Evolutionary conservation across 2,329 filamentous ascomycete species (phyloP), one percentile per base, ranked within the genome.

Genomic region (Apiospora koreana): DNA sequence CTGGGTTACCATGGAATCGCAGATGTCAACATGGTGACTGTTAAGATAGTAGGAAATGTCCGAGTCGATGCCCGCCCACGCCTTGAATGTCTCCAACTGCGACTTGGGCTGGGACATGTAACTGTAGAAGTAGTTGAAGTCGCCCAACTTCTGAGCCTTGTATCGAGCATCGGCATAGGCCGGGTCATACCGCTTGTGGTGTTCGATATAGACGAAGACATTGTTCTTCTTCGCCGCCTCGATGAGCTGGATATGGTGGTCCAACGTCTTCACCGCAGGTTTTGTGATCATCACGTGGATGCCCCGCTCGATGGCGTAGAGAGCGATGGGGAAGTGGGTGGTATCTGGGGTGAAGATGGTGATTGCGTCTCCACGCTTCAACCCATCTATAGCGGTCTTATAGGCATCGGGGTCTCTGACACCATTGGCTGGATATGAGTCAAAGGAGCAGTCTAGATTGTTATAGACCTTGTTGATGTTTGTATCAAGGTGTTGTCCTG

Each of bases 111-210:
- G 94, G 67, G 91, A 94, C 94, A 97, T 97, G 88, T 98, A 98
- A 76, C 89, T 92, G 87, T 97, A 98, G 81, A 97, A 98, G 87
- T 98, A 98, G 86, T 97, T 97, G 89, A 98, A 98, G 83, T 97
- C 94, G 74, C 95, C 95, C 9, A 98, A 86, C 68, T 86, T 90
- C 78, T 89, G 84, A 18, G 94, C 93, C 76, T 92, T 91, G 83
- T 91, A 91, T 67, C 91, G 89, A 18, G 95, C 95, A 80, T 98
- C 95, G 18, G 93, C 90, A 84, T 98, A 98, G 28, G 94, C 94
- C 1, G 95, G 95, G 80, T 98, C 95, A 83, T 92, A 98, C 70
- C 95, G 94, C 86, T 98, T 98, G 88, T 98, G 95, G 84, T 98
- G 95, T 86, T 98, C 95, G 76, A 98, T 87, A 84, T 94, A 97